A percentile compares a stretch with the other conserved stretches of the same genome.
These are phyloP conservation scores for Larix sibirica DNA, from an alignment of 83 land plant genomes.

Conservation along the genomic window DNA sequence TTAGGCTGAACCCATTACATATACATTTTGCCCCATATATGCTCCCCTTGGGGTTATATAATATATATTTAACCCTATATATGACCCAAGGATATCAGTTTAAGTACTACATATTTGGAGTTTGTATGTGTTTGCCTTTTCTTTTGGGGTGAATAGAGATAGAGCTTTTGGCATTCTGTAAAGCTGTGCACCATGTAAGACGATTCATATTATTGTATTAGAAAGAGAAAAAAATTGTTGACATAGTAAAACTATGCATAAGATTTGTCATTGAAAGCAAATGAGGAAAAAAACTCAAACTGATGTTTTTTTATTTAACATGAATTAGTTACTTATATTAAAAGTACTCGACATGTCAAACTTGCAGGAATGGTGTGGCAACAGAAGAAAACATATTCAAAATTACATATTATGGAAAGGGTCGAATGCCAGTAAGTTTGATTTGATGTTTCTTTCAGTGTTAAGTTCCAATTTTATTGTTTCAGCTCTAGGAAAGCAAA, in stretches of 20 bases:
- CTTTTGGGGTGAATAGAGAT: not conserved
- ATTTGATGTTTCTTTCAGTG: not conserved
- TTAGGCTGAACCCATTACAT: too few species aligned
- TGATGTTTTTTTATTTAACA: not conserved
- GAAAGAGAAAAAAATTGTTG: not conserved
- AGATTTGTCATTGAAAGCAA: not conserved
- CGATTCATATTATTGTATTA: too few species aligned
- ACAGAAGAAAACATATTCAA: conserved; percentile 54
- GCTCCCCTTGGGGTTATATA: too few species aligned
- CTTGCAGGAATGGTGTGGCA: conserved; percentile 57
- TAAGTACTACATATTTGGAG: not conserved
- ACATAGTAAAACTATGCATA: not conserved
- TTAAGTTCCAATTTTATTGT: not conserved
- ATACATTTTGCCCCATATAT: too few species aligned
- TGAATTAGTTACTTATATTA: not conserved
- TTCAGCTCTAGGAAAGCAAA: not conserved
- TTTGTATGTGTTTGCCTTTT: not conserved
- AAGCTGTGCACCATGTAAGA: not conserved
- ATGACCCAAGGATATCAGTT: too few species aligned
- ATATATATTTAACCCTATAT: too few species aligned
- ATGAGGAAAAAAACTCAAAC: not conserved
- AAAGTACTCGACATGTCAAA: not conserved
- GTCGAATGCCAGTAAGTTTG: conserved; percentile 71
- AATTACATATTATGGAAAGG: conserved; percentile 71
- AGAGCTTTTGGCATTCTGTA: not conserved